Base-by-base conservation (phyloP, 352 stramenopile genomes). In the Globisporangium lucens region DNA sequence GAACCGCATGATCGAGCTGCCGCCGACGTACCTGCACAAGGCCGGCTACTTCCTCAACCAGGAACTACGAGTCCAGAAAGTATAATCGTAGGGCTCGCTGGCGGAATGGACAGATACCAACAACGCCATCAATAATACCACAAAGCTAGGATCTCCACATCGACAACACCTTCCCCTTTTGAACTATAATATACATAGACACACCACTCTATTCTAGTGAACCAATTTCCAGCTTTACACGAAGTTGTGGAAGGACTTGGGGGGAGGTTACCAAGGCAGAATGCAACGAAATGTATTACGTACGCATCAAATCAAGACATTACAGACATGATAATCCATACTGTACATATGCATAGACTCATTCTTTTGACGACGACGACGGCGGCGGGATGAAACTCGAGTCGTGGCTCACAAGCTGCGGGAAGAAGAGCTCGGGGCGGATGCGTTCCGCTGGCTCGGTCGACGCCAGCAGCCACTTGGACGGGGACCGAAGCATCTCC, bases 11-110 rank as follows among this genome's bases (percentile, higher is more conserved):
- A 75, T 95, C 35, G 87, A 95, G 65, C 67, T 95, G 58, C 87
- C 87, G 9, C 70, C 79, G 29, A 95, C 87, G 56, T 91, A 93
- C 63, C 65, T 95, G 65, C 87, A 95, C 81, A 95, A 95, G 71
- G 71, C 77, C 1, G 85, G 85, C 0, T 95, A 89, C 74, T 93
- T 76, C 67, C 68, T 95, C 17, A 90, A 77, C 65, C 71, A 76
- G 33, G 82, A 93, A 35, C 73, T 93, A 43, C 85, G 81, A 35
- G 85, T 91, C 29, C 75, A 89, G 69, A 82, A 82, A 63, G 35
- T 75, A 82, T 91, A 15, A 94, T 55, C 57, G 53, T 10, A 24
- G 33, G 30, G 46, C 13, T 27, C 46, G 56, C 68, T 24, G 27
- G 7, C 38, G 27, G 17, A 13, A 38, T 6, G 9, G 20, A 9